phyloP scores from a whole-genome alignment of 257 asterid genomes.

The Fraxinus excelsior region DNA sequence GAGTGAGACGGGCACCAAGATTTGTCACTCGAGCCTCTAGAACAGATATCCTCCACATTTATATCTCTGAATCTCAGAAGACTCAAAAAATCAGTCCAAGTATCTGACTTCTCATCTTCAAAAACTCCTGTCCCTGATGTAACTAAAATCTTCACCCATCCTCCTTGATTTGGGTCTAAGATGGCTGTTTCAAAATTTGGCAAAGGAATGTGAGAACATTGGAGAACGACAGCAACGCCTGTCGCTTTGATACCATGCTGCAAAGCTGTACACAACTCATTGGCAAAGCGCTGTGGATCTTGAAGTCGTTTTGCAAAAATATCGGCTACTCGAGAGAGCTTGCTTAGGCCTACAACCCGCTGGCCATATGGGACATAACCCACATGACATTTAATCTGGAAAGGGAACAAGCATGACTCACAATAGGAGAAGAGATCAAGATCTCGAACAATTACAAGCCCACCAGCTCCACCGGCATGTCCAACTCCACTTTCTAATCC shows the following conservation, averaged over 20 bases:
- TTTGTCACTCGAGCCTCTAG: conserved; percentile 25
- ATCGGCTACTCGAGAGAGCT: conserved; percentile 90
- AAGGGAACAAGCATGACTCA: conserved; percentile 94
- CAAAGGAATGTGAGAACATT: conserved; percentile 71
- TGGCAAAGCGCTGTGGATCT: conserved; percentile 78
- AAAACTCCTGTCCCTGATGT: conserved; percentile 81
- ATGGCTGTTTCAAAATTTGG: conserved; percentile 53
- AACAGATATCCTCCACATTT: conserved; percentile 19
- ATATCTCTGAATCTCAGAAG: conserved; percentile 65
- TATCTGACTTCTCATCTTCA: conserved; percentile 47
- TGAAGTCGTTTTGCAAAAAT: conserved; percentile 88
- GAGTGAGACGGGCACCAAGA: conserved; percentile 73
- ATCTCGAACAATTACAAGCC: conserved; percentile 92
- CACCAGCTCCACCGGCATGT: conserved; percentile 90
- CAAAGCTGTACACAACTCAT: conserved; percentile 67
- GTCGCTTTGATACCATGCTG: conserved; percentile 75
- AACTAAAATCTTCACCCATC: conserved; percentile 52
- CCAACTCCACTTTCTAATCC: conserved; percentile 79
- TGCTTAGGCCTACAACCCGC: conserved; percentile 86
- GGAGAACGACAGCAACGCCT: conserved; percentile 85
- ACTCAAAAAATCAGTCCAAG: conserved; percentile 76
- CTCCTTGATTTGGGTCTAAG: conserved; percentile 51
- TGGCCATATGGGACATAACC: conserved; percentile 87
- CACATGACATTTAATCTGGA: conserved; percentile 87
- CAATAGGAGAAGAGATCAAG: conserved; percentile 87